Percentiles rank a stretch among this genome's conserved stretches.
phyloP scores from a whole-genome alignment of 1,139 yeast genomes.

The Saccharomyces hybrid region DNA sequence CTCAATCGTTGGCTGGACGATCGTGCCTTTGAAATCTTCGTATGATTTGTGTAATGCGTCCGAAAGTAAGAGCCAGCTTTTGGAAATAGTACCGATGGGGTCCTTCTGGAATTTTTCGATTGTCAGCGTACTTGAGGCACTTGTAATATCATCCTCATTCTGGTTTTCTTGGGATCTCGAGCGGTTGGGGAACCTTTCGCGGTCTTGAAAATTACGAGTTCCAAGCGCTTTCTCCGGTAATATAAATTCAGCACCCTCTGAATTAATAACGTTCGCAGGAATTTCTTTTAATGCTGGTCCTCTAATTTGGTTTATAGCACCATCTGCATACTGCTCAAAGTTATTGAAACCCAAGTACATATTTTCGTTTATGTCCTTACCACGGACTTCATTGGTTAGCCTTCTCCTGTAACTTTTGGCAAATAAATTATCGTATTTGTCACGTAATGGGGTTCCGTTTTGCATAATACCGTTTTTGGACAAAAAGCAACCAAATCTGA shows the following conservation, averaged over 20 bases:
- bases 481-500: constrained; percentile 15
- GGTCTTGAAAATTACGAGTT: not conserved
- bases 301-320: not conserved
- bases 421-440: not conserved
- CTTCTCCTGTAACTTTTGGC: not conserved
- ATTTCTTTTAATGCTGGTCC: not conserved
- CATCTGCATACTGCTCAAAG: not conserved
- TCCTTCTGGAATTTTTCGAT: constrained; percentile 68
- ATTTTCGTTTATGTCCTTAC: not conserved
- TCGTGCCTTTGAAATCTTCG: constrained; percentile 73
- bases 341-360: not conserved
- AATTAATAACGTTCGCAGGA: not conserved
- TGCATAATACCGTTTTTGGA: not conserved
- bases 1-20: constrained; percentile 80
- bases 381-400: not conserved
- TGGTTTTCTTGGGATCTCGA: not conserved
- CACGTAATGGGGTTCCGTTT: not conserved
- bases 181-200: not conserved
- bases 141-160: not conserved
- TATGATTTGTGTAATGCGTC: constrained; percentile 73
- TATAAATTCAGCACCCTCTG: not conserved
- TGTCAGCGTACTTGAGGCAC: not conserved
- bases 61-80: constrained; percentile 93
- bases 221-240: not conserved
- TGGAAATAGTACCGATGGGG: constrained; percentile 75